Conservation (phyloP, 768 basidiomycete genomes). For the Fomitopsis pulvina region DNA sequence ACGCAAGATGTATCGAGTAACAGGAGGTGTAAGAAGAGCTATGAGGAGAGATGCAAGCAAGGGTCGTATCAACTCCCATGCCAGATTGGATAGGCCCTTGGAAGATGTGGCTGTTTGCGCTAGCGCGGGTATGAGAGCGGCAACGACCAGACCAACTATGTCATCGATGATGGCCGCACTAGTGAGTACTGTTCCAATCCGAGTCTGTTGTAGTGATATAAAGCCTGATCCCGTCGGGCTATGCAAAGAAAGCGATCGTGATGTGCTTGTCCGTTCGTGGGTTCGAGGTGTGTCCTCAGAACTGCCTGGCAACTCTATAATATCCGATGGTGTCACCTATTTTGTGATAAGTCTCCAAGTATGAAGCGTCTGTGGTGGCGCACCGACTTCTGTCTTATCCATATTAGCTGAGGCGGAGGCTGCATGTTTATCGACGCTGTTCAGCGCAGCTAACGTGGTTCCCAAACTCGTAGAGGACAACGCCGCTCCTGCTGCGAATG, state of each 20-base stretch:
- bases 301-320: not conserved
- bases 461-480: constrained; percentile 60
- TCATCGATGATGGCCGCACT: constrained; percentile 64
- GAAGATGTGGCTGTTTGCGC: constrained; percentile 11
- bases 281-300: no score
- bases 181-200: constrained; percentile 50
- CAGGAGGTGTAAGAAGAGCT: constrained; percentile 31
- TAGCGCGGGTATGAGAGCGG: constrained; percentile 43
- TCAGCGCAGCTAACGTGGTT: constrained; percentile 57
- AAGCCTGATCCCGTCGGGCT: not conserved
- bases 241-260: no score
- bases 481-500: constrained; percentile 57
- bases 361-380: no score
- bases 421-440: constrained; percentile 12
- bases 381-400: not conserved
- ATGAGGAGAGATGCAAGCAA: constrained; percentile 50
- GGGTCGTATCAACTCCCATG: constrained; percentile 40
- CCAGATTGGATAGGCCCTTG: constrained; percentile 19
- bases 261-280: no score
- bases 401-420: not conserved
- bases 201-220: constrained; percentile 29
- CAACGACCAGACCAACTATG: constrained; percentile 53
- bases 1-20: constrained; percentile 22
- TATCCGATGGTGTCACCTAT: not conserved
- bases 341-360: not conserved